phyloP scores from a whole-genome alignment of 805 yeast species.

The Wickerhamomyces hampshirensis region DNA sequence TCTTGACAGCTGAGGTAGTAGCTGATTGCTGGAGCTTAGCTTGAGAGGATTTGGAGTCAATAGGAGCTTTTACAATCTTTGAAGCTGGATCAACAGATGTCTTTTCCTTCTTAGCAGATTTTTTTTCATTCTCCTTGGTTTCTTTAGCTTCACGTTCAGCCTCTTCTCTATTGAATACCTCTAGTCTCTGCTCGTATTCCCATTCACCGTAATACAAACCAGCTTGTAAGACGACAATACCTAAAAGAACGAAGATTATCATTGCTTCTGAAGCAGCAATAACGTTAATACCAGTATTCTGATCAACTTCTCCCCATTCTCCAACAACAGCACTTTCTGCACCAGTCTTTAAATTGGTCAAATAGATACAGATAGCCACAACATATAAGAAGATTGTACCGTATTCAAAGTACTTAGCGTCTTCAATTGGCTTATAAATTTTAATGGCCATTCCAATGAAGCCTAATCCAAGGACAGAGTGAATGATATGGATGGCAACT shows the following conservation, averaged over 20 bases:
- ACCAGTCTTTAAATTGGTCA: conserved; percentile 84
- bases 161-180: conserved; percentile 28
- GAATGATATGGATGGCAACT: conserved; percentile 56
- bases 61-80: not conserved
- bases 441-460: conserved; percentile 69
- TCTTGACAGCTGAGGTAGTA: not conserved
- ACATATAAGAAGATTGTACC: conserved; percentile 74
- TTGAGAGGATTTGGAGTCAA: no score
- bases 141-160: conserved; percentile 17
- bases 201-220: conserved; percentile 85
- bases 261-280: conserved; percentile 86
- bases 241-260: conserved; percentile 63
- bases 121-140: conserved; percentile 6
- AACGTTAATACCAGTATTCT: conserved; percentile 80
- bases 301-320: conserved; percentile 92
- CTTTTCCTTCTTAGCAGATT: conserved; percentile 2
- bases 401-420: conserved; percentile 84
- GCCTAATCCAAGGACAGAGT: conserved; percentile 58
- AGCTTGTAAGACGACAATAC: conserved; percentile 79
- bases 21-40: not conserved
- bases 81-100: conserved; percentile 5
- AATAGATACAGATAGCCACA: conserved; percentile 69
- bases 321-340: conserved; percentile 62
- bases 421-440: conserved; percentile 83
- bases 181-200: conserved; percentile 41